Percentiles rank a stretch among this genome's conserved stretches.
Evolutionary conservation across 495 filamentous ascomycete species (phyloP).

Genomic region (Aspergillus leporis): DNA sequence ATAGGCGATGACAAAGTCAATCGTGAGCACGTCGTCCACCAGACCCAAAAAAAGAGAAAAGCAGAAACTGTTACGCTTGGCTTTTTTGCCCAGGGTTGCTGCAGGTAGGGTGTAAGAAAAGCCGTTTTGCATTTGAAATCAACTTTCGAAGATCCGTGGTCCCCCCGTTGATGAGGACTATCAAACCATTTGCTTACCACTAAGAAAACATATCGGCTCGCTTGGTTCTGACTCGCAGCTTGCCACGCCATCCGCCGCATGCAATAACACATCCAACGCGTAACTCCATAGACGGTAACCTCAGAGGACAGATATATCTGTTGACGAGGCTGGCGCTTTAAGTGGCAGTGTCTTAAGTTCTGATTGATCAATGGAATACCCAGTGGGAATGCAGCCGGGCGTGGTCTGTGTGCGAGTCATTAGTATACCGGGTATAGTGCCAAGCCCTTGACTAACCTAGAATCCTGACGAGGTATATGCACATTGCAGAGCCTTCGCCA

Average conservation of each 20-base stretch:
- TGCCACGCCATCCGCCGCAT: conserved; percentile 22
- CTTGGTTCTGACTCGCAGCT: conserved; percentile 25
- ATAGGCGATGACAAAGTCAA: neutral
- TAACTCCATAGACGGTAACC: neutral
- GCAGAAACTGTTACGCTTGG: conserved; percentile 1
- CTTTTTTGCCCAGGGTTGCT: neutral
- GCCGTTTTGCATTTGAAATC: conserved; percentile 20
- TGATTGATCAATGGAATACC: neutral
- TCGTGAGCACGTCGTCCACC: neutral
- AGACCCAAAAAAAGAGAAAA: conserved; percentile 8
- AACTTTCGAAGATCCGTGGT: conserved; percentile 15
- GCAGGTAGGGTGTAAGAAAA: conserved; percentile 11
- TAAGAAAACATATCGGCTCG: conserved; percentile 11
- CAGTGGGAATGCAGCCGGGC: neutral
- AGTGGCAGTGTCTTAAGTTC: conserved; percentile 3
- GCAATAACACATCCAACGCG: conserved; percentile 17
- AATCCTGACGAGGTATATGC: conserved; percentile 17
- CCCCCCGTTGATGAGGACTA: conserved; percentile 15
- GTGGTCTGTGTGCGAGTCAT: conserved; percentile 1
- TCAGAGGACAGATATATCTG: conserved; percentile 5
- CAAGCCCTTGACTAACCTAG: conserved; percentile 13
- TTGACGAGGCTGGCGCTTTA: conserved; percentile 12
- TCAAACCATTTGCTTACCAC: conserved; percentile 16
- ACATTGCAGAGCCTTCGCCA: neutral
- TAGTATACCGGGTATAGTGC: neutral